Percentiles rank a stretch among this genome's conserved stretches.
These are phyloP conservation scores for Xylariaceae sp. DNA, from an alignment of 2,329 filamentous ascomycete species.

Conservation along the genomic window DNA sequence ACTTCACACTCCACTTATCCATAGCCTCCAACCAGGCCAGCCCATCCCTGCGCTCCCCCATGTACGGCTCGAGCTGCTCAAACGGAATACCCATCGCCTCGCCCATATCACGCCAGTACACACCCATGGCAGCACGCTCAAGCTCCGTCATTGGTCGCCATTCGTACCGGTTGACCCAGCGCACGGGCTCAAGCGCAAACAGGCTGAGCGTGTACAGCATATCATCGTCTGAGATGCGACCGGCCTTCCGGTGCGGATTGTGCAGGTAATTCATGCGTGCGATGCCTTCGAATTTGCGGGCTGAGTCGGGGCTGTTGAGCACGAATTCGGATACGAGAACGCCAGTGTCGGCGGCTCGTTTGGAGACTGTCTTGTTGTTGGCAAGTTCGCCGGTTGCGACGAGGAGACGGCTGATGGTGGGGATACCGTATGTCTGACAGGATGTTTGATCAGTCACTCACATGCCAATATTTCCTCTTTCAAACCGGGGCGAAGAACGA, in stretches of 20 bases:
- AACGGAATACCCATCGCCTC: slow-evolving; percentile 51
- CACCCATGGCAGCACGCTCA: slow-evolving; percentile 51
- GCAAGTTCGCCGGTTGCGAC: slow-evolving; percentile 46
- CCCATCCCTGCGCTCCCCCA: slow-evolving; percentile 20
- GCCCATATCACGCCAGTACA: slow-evolving; percentile 53
- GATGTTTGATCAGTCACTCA: too few species aligned
- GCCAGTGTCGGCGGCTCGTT: slow-evolving; percentile 49
- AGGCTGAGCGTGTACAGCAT: slow-evolving; percentile 61
- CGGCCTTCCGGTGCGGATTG: slow-evolving; percentile 47
- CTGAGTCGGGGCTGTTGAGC: slow-evolving; percentile 38
- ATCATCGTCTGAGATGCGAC: slow-evolving; percentile 57
- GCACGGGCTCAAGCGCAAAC: slow-evolving; percentile 50
- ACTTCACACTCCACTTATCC: slow-evolving; percentile 43
- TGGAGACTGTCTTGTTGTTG: slow-evolving; percentile 40
- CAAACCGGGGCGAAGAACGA: slow-evolving; percentile 1
- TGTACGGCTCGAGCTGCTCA: slow-evolving; percentile 28
- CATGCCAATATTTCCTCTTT: too few species aligned
- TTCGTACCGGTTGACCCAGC: slow-evolving; percentile 50
- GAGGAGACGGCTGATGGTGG: slow-evolving; percentile 47
- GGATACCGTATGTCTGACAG: slow-evolving; percentile 44
- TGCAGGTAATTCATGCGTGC: slow-evolving; percentile 62
- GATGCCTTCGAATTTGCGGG: slow-evolving; percentile 46
- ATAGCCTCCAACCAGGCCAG: slow-evolving; percentile 51
- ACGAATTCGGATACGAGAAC: slow-evolving; percentile 46
- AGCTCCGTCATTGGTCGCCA: slow-evolving; percentile 52